phyloP scores from a whole-genome alignment of 106 monocot genomes.

The Dioscorea alata region DNA sequence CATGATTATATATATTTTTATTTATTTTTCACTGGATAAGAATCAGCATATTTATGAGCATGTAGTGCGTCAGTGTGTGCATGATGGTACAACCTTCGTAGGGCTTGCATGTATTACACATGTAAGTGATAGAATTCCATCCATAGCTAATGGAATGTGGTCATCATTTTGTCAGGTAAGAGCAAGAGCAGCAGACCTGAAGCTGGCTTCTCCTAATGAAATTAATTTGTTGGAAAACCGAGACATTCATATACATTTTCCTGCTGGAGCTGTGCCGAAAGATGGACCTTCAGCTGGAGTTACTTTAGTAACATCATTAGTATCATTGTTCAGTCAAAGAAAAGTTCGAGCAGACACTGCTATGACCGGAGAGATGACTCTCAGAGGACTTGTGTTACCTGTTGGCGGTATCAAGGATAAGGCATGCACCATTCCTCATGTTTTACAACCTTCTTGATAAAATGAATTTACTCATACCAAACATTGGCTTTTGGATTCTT shows the following conservation, averaged over 20 bases:
- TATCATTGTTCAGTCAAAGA: slow-evolving; percentile 84
- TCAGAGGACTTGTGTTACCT: slow-evolving; percentile 88
- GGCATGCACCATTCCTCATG: slow-evolving; percentile 23
- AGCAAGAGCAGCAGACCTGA: slow-evolving; percentile 79
- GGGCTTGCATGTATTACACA: no score
- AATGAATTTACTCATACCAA: background rate
- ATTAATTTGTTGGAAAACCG: slow-evolving; percentile 66
- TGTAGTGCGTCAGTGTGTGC: no score
- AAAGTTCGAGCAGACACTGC: slow-evolving; percentile 89
- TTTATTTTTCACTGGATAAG: no score
- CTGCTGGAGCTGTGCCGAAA: slow-evolving; percentile 96
- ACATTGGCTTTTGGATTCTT: background rate
- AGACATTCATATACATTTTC: slow-evolving; percentile 98
- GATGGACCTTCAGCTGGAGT: slow-evolving; percentile 99
- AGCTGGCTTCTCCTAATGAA: slow-evolving; percentile 36
- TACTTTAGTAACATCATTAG: slow-evolving; percentile 91
- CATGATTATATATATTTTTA: no score
- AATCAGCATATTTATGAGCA: no score
- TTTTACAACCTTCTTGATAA: background rate
- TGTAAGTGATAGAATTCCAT: no score
- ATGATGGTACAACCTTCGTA: no score
- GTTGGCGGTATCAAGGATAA: slow-evolving; percentile 97
- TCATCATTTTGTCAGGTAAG: slow-evolving; percentile 52
- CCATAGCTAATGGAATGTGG: slow-evolving; percentile 3
- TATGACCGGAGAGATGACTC: slow-evolving; percentile 97